Evolutionary conservation across 306 rosid genomes (phyloP), one percentile per base, ranked within the genome.

Genomic region (Castanopsis chinensis): DNA sequence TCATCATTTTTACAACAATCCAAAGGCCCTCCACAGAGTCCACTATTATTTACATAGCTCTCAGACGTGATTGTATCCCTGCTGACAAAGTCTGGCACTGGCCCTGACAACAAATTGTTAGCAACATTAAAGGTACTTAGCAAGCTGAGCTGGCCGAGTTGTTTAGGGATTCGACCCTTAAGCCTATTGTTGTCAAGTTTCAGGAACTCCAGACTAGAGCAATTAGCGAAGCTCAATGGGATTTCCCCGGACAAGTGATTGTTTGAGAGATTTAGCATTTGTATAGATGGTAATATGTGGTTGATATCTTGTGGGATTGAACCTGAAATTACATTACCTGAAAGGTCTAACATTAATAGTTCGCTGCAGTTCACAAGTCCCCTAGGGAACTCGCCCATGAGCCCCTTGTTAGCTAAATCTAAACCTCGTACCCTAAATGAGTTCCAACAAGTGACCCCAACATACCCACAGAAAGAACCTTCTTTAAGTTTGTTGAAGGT

Each of bases 391-490:
- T 59, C 76, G 23, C 97, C 98, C 82, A 76, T 86, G 64, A 94
- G 97, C 51, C 96, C 97, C 90, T 84, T 84, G 71, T 85, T 89
- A 0, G 91, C 80, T 55, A 94, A 83, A 54, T 55, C 77, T 51
- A 94, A 84, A 60, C 89, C 92, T 43, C 91, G 65, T 35, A 94
- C 97, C 76, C 45, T 88, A 76, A 87, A 89, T 73, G 94, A 90
- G 83, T 94, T 94, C 97, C 97, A 94, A 82, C 98, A 94, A 53
- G 91, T 88, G 10, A 92, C 81, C 64, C 98, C 98, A 32, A 28
- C 69, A 77, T 92, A 93, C 78, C 51, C 83, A 75, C 97, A 91
- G 43, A 90, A 86, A 70, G 35, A 85, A 6, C 98, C 98, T 84
- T 91, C 90, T 2, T 93, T 82, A 0, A 1, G 28, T 65, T 91